Evolutionary conservation across 2,329 filamentous ascomycete genomes (phyloP).

Genomic region (Trichoderma sp.): DNA sequence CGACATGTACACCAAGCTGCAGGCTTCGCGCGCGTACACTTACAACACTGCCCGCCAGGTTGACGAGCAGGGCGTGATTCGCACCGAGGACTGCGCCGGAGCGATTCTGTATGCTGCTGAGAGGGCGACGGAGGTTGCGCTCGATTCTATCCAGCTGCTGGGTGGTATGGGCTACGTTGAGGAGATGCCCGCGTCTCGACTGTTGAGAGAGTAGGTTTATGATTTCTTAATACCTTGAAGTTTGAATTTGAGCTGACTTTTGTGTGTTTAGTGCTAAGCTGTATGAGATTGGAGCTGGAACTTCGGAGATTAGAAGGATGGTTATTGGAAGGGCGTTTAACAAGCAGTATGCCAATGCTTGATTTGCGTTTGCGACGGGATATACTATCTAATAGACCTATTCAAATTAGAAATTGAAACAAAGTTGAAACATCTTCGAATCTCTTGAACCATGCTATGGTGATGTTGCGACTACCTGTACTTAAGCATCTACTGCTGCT

Average conservation of each 20-base stretch:
- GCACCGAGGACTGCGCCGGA: conserved; percentile 91
- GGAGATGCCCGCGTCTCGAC: conserved; percentile 86
- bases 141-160: conserved; percentile 89
- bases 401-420: not conserved
- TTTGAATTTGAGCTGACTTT: conserved; percentile 36
- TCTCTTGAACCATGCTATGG: not conserved
- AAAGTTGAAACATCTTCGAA: not conserved
- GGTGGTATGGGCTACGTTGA: conserved; percentile 97
- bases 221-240: not conserved
- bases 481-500: too few species aligned
- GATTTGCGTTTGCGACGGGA: not conserved
- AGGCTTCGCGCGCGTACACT: conserved; percentile 83
- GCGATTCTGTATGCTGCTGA: conserved; percentile 93
- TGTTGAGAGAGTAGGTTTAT: conserved; percentile 68
- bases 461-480: not conserved
- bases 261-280: conserved; percentile 61
- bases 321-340: conserved; percentile 93
- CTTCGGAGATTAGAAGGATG: conserved; percentile 90
- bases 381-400: not conserved
- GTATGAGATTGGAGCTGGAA: conserved; percentile 97
- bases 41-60: conserved; percentile 79
- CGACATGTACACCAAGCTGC: conserved; percentile 96
- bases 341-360: conserved; percentile 68
- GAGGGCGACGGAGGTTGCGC: conserved; percentile 80
- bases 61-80: conserved; percentile 73